A percentile compares a stretch with the other conserved stretches of the same genome.
Evolutionary conservation across 768 basidiomycete species (phyloP).

Genomic region (Lactifluus pinguis): DNA sequence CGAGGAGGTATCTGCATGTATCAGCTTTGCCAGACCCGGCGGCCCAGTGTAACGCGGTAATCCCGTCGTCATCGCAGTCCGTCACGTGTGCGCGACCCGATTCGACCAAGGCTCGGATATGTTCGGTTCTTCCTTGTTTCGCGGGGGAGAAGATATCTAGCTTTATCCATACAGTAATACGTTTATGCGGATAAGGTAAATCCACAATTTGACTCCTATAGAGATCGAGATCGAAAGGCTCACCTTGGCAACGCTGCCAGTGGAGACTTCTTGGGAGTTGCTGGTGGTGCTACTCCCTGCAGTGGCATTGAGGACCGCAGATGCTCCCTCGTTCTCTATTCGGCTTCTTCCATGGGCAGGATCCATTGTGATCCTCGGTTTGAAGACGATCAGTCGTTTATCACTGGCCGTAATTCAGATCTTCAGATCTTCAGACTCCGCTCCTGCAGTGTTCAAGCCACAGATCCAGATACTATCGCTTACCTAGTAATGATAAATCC

Average conservation of each 20-base stretch:
- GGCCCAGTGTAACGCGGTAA: constrained; percentile 95
- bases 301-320: neutral
- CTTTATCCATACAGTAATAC: constrained; percentile 27
- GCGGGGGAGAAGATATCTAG: constrained; percentile 72
- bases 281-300: neutral
- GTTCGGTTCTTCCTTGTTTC: constrained; percentile 69
- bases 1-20: constrained; percentile 78
- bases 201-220: neutral
- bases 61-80: constrained; percentile 56
- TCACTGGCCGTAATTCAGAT: neutral
- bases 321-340: neutral
- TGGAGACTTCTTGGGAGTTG: neutral
- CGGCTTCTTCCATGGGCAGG: neutral
- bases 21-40: constrained; percentile 86
- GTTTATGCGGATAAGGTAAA: neutral
- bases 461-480: no score
- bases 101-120: constrained; percentile 55
- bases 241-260: neutral
- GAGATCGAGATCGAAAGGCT: neutral
- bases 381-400: no score
- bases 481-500: no score
- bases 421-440: neutral
- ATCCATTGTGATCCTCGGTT: no score
- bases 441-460: no score
- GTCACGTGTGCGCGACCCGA: constrained; percentile 59